Evolutionary conservation across 495 filamentous ascomycete species (phyloP), one percentile per base, ranked within the genome.

Genomic region (Staphylotrichum longicolle): DNA sequence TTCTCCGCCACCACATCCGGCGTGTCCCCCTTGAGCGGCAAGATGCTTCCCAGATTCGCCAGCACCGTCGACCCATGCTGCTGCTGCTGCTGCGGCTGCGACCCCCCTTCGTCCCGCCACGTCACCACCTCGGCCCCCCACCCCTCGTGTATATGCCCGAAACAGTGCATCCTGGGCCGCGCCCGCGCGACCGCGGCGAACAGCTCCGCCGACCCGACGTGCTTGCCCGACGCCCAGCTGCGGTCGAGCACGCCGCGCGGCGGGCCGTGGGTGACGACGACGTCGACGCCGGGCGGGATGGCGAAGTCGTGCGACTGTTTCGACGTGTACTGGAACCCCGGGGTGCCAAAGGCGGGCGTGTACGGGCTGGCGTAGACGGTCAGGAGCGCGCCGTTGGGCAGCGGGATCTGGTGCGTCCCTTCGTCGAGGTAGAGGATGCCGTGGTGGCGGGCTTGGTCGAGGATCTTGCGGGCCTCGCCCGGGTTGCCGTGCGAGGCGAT

Each of bases 191-290:
- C 67, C 10, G 85, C 84, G 0, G 69, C 72, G 34, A 90, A 85
- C 12, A 91, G 74, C 46, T 80, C 63, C 12, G 74, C 69, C 61
- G 85, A 89, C 0, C 87, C 88, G 20, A 79, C 80, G 50, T 78
- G 70, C 20, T 74, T 35, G 14, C 56, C 61, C 0, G 40, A 34
- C 47, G 60, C 57, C 4, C 42, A 30, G 3, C 75, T 77, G 5
- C 67, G 53, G 67, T 91, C 90, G 4, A 88, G 71, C 3, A 87
- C 72, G 0, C 77, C 78, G 4, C 74, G 65, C 0, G 90, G 88
- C 7, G 90, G 90, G 3, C 89, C 87, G 65, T 94, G 90, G 0
- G 89, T 91, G 62, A 93, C 80, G 46, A 86, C 77, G 3, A 93
- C 78, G 63, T 93, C 86, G 11, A 88, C 72, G 1, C 61, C 68